phyloP scores from a whole-genome alignment of 108 stramenopile species.

The Cyclotella baltica region DNA sequence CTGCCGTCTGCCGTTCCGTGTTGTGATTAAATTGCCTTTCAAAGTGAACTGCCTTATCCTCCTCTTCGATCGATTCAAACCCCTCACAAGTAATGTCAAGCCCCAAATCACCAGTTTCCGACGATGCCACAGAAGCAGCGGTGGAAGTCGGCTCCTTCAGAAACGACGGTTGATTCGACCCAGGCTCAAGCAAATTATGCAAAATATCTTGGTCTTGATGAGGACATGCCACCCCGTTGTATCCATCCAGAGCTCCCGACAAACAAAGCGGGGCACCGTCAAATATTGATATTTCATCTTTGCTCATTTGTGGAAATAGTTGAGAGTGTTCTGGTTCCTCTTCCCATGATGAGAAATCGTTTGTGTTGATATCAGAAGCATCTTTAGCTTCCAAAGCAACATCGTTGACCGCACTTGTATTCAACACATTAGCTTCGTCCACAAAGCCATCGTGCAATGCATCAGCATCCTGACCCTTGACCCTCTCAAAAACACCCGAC shows the following conservation, averaged over 20 bases:
- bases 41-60: conserved; percentile 25
- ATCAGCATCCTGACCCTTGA: too few relatives aligned
- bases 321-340: conserved; percentile 21
- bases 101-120: conserved; percentile 43
- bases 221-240: conserved; percentile 33
- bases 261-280: conserved; percentile 39
- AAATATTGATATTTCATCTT: conserved; percentile 34
- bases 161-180: conserved; percentile 7
- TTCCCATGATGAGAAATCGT: conserved; percentile 9
- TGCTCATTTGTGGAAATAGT: conserved; percentile 19
- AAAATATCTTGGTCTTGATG: conserved; percentile 63
- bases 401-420: too few relatives aligned
- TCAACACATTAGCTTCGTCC: too few relatives aligned
- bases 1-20: too few relatives aligned
- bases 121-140: conserved; percentile 83
- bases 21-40: neutral
- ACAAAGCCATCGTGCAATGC: too few relatives aligned
- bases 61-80: conserved; percentile 2
- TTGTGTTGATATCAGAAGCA: neutral
- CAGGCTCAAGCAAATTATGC: conserved; percentile 51
- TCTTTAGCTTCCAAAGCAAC: too few relatives aligned
- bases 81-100: conserved; percentile 22
- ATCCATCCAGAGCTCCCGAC: conserved; percentile 38
- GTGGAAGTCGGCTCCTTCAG: conserved; percentile 85
- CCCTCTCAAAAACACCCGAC: too few relatives aligned